Conservation (phyloP, 2,329 filamentous ascomycete species). For the Aspergillus sergii region DNA sequence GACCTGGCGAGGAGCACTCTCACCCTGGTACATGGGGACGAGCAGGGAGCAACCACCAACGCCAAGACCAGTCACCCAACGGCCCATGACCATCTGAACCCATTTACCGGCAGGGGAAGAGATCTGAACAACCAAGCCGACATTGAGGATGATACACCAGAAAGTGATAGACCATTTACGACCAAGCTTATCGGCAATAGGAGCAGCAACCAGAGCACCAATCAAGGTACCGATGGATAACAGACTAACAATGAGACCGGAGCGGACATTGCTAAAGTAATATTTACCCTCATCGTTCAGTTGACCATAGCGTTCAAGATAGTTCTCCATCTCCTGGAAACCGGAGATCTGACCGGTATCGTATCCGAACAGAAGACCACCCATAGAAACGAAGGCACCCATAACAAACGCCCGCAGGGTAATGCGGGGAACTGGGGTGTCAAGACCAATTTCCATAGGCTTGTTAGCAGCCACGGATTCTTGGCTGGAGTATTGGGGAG, state of each 20-base stretch:
- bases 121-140: conserved; percentile 50
- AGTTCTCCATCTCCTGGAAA: conserved; percentile 47
- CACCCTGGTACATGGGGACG: conserved; percentile 52
- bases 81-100: conserved; percentile 48
- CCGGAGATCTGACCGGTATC: conserved; percentile 51
- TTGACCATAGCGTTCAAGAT: conserved; percentile 43
- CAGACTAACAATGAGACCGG: conserved; percentile 46
- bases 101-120: conserved; percentile 39
- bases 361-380: conserved; percentile 49
- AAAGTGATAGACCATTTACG: conserved; percentile 46
- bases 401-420: conserved; percentile 43
- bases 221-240: conserved; percentile 49
- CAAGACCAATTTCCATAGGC: conserved; percentile 25
- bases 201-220: conserved; percentile 44
- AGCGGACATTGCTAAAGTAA: conserved; percentile 43
- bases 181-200: conserved; percentile 45
- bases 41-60: conserved; percentile 48
- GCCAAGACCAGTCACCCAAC: conserved; percentile 48
- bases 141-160: conserved; percentile 44
- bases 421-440: conserved; percentile 37
- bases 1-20: conserved; percentile 49
- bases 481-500: conserved; percentile 24
- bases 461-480: conserved; percentile 30
- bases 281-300: conserved; percentile 33
- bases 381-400: conserved; percentile 51